Percentiles rank a stretch among this genome's conserved stretches.
Conservation (phyloP, 345 rosid genomes). For the Dipteronia sinensis region DNA sequence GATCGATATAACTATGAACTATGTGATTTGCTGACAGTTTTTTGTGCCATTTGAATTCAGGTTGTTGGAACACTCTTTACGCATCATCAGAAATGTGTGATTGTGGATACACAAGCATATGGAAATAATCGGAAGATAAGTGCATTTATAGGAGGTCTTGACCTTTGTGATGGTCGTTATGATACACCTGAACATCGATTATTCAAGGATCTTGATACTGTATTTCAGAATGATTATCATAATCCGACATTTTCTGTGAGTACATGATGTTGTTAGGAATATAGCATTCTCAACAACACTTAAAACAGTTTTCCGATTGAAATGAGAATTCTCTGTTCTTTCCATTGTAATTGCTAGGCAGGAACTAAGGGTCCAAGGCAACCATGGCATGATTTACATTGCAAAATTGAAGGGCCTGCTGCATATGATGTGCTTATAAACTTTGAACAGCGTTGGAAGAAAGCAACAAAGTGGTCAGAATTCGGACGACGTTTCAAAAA, state of each 20-base stretch:
- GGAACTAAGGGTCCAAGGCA: constrained; percentile 75
- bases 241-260: constrained; percentile 76
- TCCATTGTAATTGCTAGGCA: constrained; percentile 37
- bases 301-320: not conserved
- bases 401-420: constrained; percentile 93
- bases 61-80: constrained; percentile 75
- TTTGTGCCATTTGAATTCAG: constrained; percentile 33
- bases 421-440: constrained; percentile 84
- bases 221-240: constrained; percentile 52
- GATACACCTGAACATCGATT: constrained; percentile 73
- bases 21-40: not conserved
- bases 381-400: constrained; percentile 93
- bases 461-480: constrained; percentile 76
- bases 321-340: constrained; percentile 6
- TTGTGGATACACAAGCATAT: constrained; percentile 65
- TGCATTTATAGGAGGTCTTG: constrained; percentile 68
- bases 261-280: not conserved
- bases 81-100: constrained; percentile 77
- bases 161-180: constrained; percentile 81
- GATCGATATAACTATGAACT: not conserved
- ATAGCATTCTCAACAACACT: not conserved
- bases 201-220: constrained; percentile 56
- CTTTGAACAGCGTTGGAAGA: constrained; percentile 93
- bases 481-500: constrained; percentile 60
- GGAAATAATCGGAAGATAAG: constrained; percentile 64